Evolutionary conservation across 2,329 filamentous ascomycete genomes (phyloP).

Genomic region (Orbilia javanica): DNA sequence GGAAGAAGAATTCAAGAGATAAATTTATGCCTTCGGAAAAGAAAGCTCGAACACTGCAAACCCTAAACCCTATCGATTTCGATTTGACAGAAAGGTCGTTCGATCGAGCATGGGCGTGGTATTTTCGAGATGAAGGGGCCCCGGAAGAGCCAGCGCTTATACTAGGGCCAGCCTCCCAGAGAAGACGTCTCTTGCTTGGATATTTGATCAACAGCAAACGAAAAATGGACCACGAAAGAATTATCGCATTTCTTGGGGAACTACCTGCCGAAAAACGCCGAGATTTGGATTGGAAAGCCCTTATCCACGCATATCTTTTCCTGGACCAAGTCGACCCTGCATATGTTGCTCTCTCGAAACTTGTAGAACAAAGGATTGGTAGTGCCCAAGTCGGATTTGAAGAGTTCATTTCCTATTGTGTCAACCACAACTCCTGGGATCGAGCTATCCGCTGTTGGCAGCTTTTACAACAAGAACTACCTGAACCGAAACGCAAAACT

Average conservation of each 20-base stretch:
- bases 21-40: constrained; percentile 23
- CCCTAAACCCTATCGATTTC: constrained; percentile 18
- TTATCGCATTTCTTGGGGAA: constrained; percentile 54
- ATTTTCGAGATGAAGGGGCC: constrained; percentile 2
- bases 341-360: constrained; percentile 5
- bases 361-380: constrained; percentile 15
- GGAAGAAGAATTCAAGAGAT: constrained; percentile 12
- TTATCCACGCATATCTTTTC: constrained; percentile 29
- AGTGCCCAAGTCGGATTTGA: constrained; percentile 59
- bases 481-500: neutral
- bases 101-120: constrained; percentile 48
- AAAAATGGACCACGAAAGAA: constrained; percentile 56
- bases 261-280: constrained; percentile 27
- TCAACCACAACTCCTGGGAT: constrained; percentile 58
- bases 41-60: constrained; percentile 8
- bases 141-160: constrained; percentile 9
- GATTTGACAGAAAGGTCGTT: constrained; percentile 43
- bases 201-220: constrained; percentile 55
- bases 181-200: constrained; percentile 41
- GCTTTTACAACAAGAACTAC: constrained; percentile 48
- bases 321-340: constrained; percentile 25
- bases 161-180: constrained; percentile 13
- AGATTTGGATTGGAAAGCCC: constrained; percentile 32
- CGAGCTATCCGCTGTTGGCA: constrained; percentile 59
- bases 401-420: constrained; percentile 59